Evolutionary conservation across 2,329 filamentous ascomycete genomes (phyloP).

Genomic region (Arthrobotrys iridis): DNA sequence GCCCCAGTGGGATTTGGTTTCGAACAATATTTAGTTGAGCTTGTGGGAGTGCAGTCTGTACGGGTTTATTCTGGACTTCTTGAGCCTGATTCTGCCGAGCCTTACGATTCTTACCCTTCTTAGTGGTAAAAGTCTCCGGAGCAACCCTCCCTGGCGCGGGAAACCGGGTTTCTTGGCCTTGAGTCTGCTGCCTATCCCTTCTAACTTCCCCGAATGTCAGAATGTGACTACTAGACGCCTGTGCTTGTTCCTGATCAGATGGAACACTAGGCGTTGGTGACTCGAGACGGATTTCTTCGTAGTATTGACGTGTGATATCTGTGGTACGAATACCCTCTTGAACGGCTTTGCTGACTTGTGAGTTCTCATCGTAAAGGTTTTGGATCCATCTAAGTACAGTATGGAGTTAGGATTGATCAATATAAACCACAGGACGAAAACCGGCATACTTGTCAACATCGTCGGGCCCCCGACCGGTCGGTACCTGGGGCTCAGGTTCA

Average conservation of each 20-base stretch:
- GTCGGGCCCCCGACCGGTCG: conserved; percentile 14
- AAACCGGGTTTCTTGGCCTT: not conserved
- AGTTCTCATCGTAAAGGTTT: conserved; percentile 1
- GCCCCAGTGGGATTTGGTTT: not conserved
- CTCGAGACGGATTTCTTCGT: not conserved
- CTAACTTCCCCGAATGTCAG: conserved; percentile 30
- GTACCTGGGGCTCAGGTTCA: not conserved
- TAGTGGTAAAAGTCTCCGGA: not conserved
- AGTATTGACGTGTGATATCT: conserved; percentile 25
- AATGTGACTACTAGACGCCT: not conserved
- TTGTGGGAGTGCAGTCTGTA: not conserved
- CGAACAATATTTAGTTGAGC: not conserved
- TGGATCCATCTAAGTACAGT: conserved; percentile 25
- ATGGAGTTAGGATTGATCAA: not conserved
- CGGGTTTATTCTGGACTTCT: not conserved
- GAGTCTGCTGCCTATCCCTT: not conserved
- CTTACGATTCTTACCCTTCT: conserved; percentile 14
- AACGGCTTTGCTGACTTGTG: conserved; percentile 9
- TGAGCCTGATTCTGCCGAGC: not conserved
- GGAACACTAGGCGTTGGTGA: not conserved
- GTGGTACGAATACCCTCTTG: conserved; percentile 36
- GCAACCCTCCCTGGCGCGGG: not conserved
- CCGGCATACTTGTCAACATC: conserved; percentile 21
- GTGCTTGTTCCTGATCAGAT: not conserved
- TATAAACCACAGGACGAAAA: not conserved